Evolutionary conservation across 495 filamentous ascomycete species (phyloP).

Genomic region (Neurospora sp.): DNA sequence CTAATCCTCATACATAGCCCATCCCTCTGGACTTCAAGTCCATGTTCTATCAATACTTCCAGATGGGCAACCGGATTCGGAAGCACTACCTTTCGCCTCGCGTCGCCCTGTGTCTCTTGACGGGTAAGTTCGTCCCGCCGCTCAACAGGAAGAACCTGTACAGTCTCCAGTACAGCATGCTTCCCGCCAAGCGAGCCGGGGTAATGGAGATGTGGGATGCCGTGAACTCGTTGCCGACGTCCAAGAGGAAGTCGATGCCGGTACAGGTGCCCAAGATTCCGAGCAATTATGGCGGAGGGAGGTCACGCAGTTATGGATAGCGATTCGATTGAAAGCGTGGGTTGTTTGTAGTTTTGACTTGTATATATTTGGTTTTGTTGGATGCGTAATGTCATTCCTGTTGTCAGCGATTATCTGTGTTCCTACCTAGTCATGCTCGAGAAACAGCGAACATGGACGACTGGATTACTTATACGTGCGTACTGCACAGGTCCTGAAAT

Average conservation of each 20-base stretch:
- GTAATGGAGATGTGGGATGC: conserved; percentile 79
- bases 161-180: conserved; percentile 96
- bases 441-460: neutral
- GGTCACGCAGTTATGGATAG: conserved; percentile 19
- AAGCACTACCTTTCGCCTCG: conserved; percentile 89
- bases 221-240: conserved; percentile 45
- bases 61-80: conserved; percentile 80
- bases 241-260: conserved; percentile 22
- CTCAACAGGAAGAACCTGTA: conserved; percentile 93
- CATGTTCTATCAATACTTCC: conserved; percentile 96
- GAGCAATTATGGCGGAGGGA: conserved; percentile 13
- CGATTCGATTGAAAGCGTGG: neutral
- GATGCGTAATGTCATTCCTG: neutral
- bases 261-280: conserved; percentile 13
- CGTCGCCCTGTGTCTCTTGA: conserved; percentile 78
- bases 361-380: neutral
- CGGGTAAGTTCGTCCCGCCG: conserved; percentile 80
- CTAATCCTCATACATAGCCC: conserved; percentile 42
- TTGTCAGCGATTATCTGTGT: neutral
- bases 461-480: neutral
- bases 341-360: neutral
- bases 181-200: conserved; percentile 69
- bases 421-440: too few species aligned
- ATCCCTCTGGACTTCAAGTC: conserved; percentile 80
- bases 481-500: too few species aligned